A percentile compares a stretch with the other conserved stretches of the same genome.
These are phyloP conservation scores for Willaertia magna DNA, from an alignment of 208 protist species.

Conservation along the genomic window DNA sequence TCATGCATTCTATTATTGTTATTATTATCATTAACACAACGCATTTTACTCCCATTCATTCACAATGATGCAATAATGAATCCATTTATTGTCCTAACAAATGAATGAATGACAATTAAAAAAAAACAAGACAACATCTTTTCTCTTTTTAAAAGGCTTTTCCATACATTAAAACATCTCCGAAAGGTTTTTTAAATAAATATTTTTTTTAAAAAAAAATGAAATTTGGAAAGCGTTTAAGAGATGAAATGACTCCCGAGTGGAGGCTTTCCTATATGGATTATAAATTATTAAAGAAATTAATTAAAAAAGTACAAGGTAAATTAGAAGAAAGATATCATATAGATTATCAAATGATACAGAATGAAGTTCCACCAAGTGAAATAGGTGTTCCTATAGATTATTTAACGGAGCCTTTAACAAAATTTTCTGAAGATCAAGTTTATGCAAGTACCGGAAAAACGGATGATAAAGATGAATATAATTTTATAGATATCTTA, in stretches of 20 bases:
- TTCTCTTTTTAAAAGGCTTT: too few species aligned
- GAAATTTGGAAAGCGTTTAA: background rate
- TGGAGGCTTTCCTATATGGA: background rate
- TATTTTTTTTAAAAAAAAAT: background rate
- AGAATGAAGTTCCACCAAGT: background rate
- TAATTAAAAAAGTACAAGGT: background rate
- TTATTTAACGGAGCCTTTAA: background rate
- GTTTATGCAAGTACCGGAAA: background rate
- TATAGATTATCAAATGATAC: background rate
- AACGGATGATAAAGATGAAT: background rate
- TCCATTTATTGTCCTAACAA: too few species aligned
- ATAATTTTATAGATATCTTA: background rate
- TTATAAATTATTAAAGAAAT: constrained; percentile 2
- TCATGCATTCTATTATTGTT: too few species aligned
- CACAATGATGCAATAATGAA: too few species aligned
- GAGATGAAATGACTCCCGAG: background rate
- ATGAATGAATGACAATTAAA: too few species aligned
- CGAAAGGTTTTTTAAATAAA: too few species aligned
- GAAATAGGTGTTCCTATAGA: background rate
- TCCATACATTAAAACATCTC: too few species aligned
- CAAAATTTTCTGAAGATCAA: background rate
- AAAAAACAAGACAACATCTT: too few species aligned
- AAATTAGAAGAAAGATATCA: background rate
- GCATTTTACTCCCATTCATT: too few species aligned
- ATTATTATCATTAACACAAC: too few species aligned